These are phyloP conservation scores for Porphyrellus cyaneotinctus DNA, from an alignment of 768 basidiomycete genomes.

Conservation along the genomic window DNA sequence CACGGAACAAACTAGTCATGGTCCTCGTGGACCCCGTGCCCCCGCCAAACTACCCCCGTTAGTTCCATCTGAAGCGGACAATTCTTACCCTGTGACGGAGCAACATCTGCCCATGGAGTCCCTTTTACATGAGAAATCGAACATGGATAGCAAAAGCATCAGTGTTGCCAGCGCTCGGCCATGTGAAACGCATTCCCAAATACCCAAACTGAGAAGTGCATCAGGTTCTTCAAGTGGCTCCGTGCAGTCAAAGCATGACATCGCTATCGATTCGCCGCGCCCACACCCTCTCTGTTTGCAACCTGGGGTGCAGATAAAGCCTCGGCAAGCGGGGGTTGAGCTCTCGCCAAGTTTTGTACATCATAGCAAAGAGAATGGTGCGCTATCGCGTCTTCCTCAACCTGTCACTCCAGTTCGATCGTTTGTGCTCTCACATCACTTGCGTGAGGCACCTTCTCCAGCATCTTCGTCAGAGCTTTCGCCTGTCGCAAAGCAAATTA, in stretches of 20 bases:
- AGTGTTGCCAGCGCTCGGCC: slow-evolving; percentile 1
- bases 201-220: slow-evolving; percentile 27
- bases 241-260: slow-evolving; percentile 11
- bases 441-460: slow-evolving; percentile 47
- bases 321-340: not conserved
- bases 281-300: slow-evolving; percentile 8
- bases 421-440: slow-evolving; percentile 33
- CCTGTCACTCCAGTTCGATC: slow-evolving; percentile 43
- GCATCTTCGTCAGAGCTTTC: slow-evolving; percentile 73
- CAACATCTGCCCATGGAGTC: not conserved
- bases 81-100: not conserved
- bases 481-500: slow-evolving; percentile 61
- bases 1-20: slow-evolving; percentile 29
- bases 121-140: slow-evolving; percentile 16
- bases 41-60: slow-evolving; percentile 31
- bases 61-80: slow-evolving; percentile 1
- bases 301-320: not conserved
- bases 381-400: slow-evolving; percentile 31
- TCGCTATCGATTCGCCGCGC: not conserved
- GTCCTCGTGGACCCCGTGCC: slow-evolving; percentile 43
- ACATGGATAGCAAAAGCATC: slow-evolving; percentile 4
- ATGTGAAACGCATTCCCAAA: slow-evolving; percentile 23
- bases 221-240: slow-evolving; percentile 27
- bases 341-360: too few relatives aligned
- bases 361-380: slow-evolving; percentile 23